Base-by-base conservation (phyloP, 371 early-diverging fungal genomes). In the Syncephalastrum monosporum region DNA sequence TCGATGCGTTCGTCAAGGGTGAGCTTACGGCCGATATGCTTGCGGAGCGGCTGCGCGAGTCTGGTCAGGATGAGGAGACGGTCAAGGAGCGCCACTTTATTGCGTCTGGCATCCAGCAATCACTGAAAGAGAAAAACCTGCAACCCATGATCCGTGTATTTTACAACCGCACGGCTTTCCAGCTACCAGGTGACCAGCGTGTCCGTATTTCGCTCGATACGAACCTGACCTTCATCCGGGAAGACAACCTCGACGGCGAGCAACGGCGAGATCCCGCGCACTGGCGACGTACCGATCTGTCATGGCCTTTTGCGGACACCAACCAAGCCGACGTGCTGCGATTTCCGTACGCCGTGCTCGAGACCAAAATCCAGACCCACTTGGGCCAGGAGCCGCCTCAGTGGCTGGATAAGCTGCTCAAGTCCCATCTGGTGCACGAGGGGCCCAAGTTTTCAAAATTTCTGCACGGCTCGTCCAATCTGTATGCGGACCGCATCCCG, bases 381-480 rank as follows among this genome's bases (percentile, higher is more conserved):
- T 78, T 87, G 38, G 95, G 95, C 13, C 88, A 88, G 38, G 82
- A 85, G 50, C 88, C 92, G 5, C 96, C 98, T 1, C 80, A 83
- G 43, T 99, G 99, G 99, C 91, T 99, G 42, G 72, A 79, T 5
- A 91, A 94, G 29, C 81, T 99, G 50, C 74, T 96, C 56, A 83
- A 90, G 43, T 87, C 90, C 41, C 89, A 93, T 60, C 77, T 98
- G 65, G 97, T 98, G 17, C 95, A 96, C 71, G 95, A 95, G 41
- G 97, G 97, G 10, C 97, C 99, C 48, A 93, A 95, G 57, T 99
- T 99, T 82, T 92, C 93, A 29, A 99, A 99, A 74, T 99, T 96
- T 74, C 83, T 98, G 47, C 99, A 99, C 74, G 99, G 99, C 60
- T 87, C 90, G 13, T 89, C 96, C 12, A 88, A 94, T 16, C 81